Conservation (phyloP, 352 stramenopile species). For the Globisporangium abappressorium region DNA sequence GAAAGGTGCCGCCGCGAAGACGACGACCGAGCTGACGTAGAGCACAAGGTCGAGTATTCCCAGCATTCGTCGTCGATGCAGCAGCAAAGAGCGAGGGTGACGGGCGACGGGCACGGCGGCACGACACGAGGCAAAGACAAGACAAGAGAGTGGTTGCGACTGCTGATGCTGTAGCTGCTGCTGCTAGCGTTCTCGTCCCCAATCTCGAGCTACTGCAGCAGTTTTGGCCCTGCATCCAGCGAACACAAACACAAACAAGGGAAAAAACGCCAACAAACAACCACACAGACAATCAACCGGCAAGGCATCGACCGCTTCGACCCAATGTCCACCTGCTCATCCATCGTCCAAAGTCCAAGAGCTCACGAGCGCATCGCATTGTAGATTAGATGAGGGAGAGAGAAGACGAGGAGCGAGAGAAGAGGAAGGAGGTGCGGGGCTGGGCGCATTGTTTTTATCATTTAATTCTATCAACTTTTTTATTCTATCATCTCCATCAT, state of each 20-base stretch:
- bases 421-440: background rate
- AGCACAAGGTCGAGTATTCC: background rate
- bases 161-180: too few relatives aligned
- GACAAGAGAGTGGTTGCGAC: too few relatives aligned
- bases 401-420: background rate
- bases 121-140: background rate
- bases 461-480: background rate
- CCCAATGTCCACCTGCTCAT: background rate
- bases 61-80: background rate
- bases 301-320: background rate
- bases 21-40: slow-evolving; percentile 12
- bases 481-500: background rate
- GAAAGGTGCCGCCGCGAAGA: slow-evolving; percentile 32
- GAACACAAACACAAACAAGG: background rate
- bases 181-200: background rate
- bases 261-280: background rate
- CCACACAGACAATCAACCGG: background rate
- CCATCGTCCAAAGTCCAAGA: background rate
- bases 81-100: background rate
- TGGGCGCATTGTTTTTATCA: background rate
- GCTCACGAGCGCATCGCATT: background rate
- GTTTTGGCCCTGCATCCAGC: slow-evolving; percentile 1
- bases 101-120: background rate
- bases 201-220: background rate
- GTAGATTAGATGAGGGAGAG: background rate